Conservation (phyloP, 805 yeast genomes). For the Candida mattraensis region DNA sequence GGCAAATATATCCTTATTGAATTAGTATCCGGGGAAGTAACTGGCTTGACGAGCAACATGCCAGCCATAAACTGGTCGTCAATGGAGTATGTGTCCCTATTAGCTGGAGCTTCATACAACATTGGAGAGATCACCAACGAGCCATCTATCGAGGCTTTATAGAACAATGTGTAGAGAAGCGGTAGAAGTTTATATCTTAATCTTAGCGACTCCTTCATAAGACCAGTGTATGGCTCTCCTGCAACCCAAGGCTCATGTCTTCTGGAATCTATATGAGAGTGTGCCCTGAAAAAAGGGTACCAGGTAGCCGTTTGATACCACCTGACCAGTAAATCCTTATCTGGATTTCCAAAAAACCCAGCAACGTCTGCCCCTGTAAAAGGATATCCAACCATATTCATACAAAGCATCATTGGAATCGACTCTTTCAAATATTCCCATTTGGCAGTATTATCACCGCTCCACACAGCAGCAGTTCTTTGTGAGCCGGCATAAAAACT, state of each 20-base stretch:
- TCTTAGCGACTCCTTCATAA: constrained; percentile 67
- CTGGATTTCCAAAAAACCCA: constrained; percentile 92
- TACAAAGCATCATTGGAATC: constrained; percentile 83
- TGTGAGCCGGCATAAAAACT: constrained; percentile 91
- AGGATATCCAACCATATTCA: constrained; percentile 83
- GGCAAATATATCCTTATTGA: constrained; percentile 51
- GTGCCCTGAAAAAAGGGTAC: constrained; percentile 96
- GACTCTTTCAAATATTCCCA: constrained; percentile 86
- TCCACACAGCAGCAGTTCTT: constrained; percentile 92
- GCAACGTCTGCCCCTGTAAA: constrained; percentile 97
- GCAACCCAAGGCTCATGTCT: constrained; percentile 92
- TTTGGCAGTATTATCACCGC: constrained; percentile 92
- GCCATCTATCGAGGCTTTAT: constrained; percentile 59
- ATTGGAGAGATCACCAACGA: constrained; percentile 71
- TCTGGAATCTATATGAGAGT: constrained; percentile 91
- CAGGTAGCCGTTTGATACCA: constrained; percentile 97
- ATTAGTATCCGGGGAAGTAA: constrained; percentile 53
- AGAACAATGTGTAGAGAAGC: constrained; percentile 74
- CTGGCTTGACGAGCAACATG: constrained; percentile 73
- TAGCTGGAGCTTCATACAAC: constrained; percentile 54
- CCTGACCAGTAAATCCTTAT: constrained; percentile 73
- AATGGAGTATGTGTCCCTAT: constrained; percentile 49
- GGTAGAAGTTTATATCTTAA: constrained; percentile 80
- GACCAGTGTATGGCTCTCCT: constrained; percentile 67
- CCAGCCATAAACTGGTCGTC: constrained; percentile 88